These are phyloP conservation scores for Botrytis pseudocinerea DNA, from an alignment of 2,329 filamentous ascomycete species.

Conservation along the genomic window DNA sequence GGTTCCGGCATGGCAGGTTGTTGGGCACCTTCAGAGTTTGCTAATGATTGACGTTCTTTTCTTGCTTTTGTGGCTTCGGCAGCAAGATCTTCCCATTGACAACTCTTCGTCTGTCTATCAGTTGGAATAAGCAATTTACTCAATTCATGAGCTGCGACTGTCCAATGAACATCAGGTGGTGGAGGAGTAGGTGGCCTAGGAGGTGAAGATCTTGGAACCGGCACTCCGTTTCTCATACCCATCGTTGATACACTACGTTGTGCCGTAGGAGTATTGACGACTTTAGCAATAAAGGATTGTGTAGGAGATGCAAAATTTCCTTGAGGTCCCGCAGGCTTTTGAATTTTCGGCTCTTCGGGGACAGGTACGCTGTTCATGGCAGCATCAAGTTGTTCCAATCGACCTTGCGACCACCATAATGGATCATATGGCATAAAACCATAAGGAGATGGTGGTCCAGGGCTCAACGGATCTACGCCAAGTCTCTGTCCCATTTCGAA, in stretches of 20 bases:
- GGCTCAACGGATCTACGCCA: constrained; percentile 37
- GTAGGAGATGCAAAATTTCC: constrained; percentile 86
- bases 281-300: constrained; percentile 81
- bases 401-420: constrained; percentile 67
- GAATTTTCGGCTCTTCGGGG: constrained; percentile 49
- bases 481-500: constrained; percentile 59
- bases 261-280: constrained; percentile 62
- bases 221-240: constrained; percentile 42
- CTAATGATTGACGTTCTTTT: constrained; percentile 63
- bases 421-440: constrained; percentile 57
- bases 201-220: constrained; percentile 42
- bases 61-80: constrained; percentile 63
- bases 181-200: constrained; percentile 62
- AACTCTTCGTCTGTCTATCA: constrained; percentile 73
- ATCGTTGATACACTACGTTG: constrained; percentile 63
- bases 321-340: constrained; percentile 53
- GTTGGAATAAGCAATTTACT: constrained; percentile 79
- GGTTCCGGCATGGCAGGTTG: constrained; percentile 39
- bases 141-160: constrained; percentile 77
- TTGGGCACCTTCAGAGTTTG: constrained; percentile 37
- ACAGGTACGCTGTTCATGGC: constrained; percentile 54
- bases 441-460: constrained; percentile 20
- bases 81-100: constrained; percentile 74
- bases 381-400: constrained; percentile 69
- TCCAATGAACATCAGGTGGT: constrained; percentile 82